Conservation (phyloP, 2,329 filamentous ascomycete genomes). For the Epichloe typhina region DNA sequence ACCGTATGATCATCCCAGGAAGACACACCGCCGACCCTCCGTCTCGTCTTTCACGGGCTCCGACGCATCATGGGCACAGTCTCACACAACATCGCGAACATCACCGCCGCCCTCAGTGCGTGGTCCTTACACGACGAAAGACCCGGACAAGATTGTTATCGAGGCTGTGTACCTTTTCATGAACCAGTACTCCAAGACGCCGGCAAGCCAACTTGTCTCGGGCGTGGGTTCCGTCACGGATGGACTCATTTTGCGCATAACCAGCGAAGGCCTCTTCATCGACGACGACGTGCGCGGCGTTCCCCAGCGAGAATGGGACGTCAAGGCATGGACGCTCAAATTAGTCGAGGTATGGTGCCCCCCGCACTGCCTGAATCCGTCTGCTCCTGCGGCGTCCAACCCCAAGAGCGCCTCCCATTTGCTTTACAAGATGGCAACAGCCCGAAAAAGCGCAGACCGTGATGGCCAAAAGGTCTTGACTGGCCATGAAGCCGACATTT, state of each 20-base stretch:
- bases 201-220: slow-evolving; percentile 77
- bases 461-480: slow-evolving; percentile 38
- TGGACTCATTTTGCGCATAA: slow-evolving; percentile 81
- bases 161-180: slow-evolving; percentile 87
- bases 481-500: slow-evolving; percentile 54
- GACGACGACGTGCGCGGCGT: slow-evolving; percentile 88
- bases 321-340: slow-evolving; percentile 96
- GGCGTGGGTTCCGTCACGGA: slow-evolving; percentile 80
- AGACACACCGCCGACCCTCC: slow-evolving; percentile 46
- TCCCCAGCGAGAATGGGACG: slow-evolving; percentile 94
- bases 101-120: slow-evolving; percentile 70
- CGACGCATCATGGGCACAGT: slow-evolving; percentile 76
- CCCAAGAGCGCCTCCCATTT: slow-evolving; percentile 28
- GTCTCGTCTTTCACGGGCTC: slow-evolving; percentile 57
- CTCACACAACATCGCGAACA: slow-evolving; percentile 70
- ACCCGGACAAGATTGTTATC: slow-evolving; percentile 93
- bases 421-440: slow-evolving; percentile 33
- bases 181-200: slow-evolving; percentile 77
- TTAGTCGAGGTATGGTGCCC: slow-evolving; percentile 78
- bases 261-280: slow-evolving; percentile 89
- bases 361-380: slow-evolving; percentile 42
- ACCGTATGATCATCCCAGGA: slow-evolving; percentile 59
- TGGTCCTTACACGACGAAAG: slow-evolving; percentile 70
- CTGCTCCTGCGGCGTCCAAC: slow-evolving; percentile 25
- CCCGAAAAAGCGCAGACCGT: slow-evolving; percentile 34